phyloP scores from a whole-genome alignment of 208 protist genomes.

The Trypanosoma mega region DNA sequence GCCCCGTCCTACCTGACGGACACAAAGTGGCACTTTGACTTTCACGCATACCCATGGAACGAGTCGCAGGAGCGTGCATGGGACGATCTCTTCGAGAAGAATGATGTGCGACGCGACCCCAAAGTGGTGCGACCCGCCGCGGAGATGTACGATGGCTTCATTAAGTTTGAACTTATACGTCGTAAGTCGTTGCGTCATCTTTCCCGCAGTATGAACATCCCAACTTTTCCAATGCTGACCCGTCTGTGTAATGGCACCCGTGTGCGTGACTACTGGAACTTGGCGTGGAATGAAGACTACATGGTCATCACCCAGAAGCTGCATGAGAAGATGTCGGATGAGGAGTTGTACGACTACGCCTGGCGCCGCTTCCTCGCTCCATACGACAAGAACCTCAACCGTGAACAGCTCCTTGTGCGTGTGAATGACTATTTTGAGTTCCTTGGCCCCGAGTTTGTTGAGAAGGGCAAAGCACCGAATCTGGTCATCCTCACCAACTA shows the following conservation, averaged over 20 bases:
- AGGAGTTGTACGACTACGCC: slow-evolving; percentile 89
- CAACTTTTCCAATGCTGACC: slow-evolving; percentile 86
- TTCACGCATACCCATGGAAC: slow-evolving; percentile 79
- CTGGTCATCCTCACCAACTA: slow-evolving; percentile 88
- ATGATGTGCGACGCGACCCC: slow-evolving; percentile 87
- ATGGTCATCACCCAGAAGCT: slow-evolving; percentile 91
- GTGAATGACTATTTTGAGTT: slow-evolving; percentile 87
- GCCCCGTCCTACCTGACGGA: slow-evolving; percentile 81
- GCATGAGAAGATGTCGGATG: slow-evolving; percentile 84
- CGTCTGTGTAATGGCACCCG: slow-evolving; percentile 80
- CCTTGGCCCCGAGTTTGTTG: slow-evolving; percentile 82
- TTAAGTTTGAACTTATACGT: slow-evolving; percentile 76
- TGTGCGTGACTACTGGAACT: slow-evolving; percentile 91
- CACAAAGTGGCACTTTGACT: slow-evolving; percentile 91
- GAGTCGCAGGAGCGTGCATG: slow-evolving; percentile 78
- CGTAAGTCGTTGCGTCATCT: slow-evolving; percentile 88
- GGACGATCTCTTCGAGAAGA: slow-evolving; percentile 93
- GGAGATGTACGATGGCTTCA: slow-evolving; percentile 90
- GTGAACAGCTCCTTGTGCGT: slow-evolving; percentile 77
- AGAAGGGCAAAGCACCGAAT: slow-evolving; percentile 88
- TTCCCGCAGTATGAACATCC: slow-evolving; percentile 86
- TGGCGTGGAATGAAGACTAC: slow-evolving; percentile 90
- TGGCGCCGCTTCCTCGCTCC: slow-evolving; percentile 89
- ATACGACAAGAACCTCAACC: slow-evolving; percentile 87
- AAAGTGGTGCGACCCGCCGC: slow-evolving; percentile 74